These are phyloP conservation scores for Punctularia strigosozonata DNA, from an alignment of 768 basidiomycete species.

Conservation along the genomic window DNA sequence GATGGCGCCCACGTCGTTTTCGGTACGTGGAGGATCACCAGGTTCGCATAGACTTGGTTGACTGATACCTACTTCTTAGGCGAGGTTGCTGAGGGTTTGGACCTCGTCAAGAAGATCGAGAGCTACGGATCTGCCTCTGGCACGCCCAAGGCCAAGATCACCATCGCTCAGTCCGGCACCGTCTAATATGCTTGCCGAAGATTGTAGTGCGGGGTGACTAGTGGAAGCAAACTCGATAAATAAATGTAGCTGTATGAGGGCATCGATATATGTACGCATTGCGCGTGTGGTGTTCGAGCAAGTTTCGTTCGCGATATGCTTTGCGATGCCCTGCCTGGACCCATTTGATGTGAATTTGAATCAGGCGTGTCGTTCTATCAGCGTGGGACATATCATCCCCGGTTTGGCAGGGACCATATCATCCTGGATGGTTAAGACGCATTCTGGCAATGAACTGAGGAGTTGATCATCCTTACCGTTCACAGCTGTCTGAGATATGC, in stretches of 20 bases:
- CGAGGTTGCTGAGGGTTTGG: constrained; percentile 57
- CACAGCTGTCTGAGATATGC: no score
- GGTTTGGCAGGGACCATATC: no score
- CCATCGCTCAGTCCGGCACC: constrained; percentile 44
- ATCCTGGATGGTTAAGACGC: no score
- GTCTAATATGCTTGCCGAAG: constrained; percentile 17
- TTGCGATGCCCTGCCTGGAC: no score
- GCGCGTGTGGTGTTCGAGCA: no score
- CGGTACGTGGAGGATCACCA: constrained; percentile 27
- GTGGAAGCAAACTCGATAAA: constrained; percentile 1
- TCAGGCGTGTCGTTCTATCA: no score
- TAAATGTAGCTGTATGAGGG: constrained; percentile 6
- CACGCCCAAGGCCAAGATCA: constrained; percentile 30
- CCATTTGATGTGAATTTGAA: no score
- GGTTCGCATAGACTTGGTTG: neutral
- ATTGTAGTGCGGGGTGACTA: neutral
- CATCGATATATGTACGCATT: no score
- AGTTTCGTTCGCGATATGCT: no score
- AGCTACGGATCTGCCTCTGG: constrained; percentile 25
- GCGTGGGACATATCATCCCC: no score
- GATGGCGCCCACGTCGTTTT: constrained; percentile 83
- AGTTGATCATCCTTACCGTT: no score
- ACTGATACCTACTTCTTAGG: constrained; percentile 19
- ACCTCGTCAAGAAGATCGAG: constrained; percentile 38
- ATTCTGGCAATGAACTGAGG: no score